Base-by-base conservation (phyloP, 1,139 yeast species). In the Saccharomycopsis crataegensis region DNA sequence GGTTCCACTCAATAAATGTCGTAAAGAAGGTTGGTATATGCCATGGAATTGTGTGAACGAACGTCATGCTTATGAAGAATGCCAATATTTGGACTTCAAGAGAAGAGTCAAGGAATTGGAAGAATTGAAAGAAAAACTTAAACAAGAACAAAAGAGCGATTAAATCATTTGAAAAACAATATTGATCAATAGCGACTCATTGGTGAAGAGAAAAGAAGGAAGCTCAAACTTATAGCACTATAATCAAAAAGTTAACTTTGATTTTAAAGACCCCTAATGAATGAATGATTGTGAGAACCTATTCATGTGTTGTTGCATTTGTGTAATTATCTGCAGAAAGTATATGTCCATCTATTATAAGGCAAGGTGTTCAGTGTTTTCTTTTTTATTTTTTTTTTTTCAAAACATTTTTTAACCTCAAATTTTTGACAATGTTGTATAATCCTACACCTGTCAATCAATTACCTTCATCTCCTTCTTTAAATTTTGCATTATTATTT, bases 51-150 rank as follows among this genome's bases (percentile, higher is more conserved):
- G 96, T 70, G 77, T 78, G 59, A 86, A 83, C 61, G 90, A 85
- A 70, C 81, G 90, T 68, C 95, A 87, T 62, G 79, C 81, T 46
- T 88, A 91, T 77, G 96, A 87, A 70, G 87, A 86, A 65, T 87
- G 96, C 70, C 87, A 87, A 69, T 86, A 85, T 70, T 72, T 83
- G 69, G 96, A 87, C 67, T 87, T 84, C 73, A 79, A 82, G 67
- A 81, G 94, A 73, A 80, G 96, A 71, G 87, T 85, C 59, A 76
- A 81, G 67, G 91, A 85, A 70, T 75, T 86, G 68, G 78, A 80
- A 63, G 77, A 76, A 56, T 72, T 76, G 61, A 82, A 80, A 68
- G 77, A 70, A 53, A 67, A 72, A 44, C 37, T 56, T 3, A 48
- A 48, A 49, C 44, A 14, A 11, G 57, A 52, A 48, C 52, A 57